A percentile compares a stretch with the other conserved stretches of the same genome.
These are phyloP conservation scores for Cryptomeria japonica DNA, from an alignment of 75 land plant species.

Conservation along the genomic window DNA sequence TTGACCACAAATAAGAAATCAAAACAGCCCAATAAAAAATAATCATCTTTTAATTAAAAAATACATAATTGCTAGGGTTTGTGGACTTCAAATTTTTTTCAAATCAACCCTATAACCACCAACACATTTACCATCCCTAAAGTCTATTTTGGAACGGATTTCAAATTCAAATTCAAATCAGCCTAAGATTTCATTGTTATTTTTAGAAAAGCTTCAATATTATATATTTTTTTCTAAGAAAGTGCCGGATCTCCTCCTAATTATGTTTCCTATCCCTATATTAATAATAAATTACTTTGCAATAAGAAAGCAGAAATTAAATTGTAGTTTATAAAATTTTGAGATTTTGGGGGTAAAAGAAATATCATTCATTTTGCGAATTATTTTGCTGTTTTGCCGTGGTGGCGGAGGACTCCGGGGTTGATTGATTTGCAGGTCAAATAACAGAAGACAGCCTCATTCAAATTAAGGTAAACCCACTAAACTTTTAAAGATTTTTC, in stretches of 20 bases:
- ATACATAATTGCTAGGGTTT: not conserved
- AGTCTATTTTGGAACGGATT: not conserved
- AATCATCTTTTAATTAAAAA: not conserved
- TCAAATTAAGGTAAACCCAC: not conserved
- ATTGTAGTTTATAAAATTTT: not conserved
- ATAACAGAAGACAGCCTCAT: not conserved
- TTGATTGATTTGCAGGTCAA: constrained; percentile 6
- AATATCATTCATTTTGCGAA: not conserved
- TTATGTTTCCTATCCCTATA: not conserved
- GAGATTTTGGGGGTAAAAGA: not conserved
- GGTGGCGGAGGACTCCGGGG: not conserved
- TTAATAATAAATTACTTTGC: not conserved
- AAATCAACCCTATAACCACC: not conserved
- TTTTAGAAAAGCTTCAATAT: not conserved
- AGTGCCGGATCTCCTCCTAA: not conserved
- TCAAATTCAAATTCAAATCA: constrained; percentile 5
- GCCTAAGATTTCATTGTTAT: not conserved
- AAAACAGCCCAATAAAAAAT: too few relatives aligned
- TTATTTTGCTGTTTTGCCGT: not conserved
- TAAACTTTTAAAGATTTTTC: not conserved
- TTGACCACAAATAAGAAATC: not conserved
- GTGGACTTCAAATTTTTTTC: not conserved
- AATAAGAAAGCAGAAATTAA: not conserved
- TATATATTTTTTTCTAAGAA: not conserved
- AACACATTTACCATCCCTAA: not conserved